Base-by-base conservation (phyloP, 1,284 basidiomycete genomes). In the Irpex sp. region DNA sequence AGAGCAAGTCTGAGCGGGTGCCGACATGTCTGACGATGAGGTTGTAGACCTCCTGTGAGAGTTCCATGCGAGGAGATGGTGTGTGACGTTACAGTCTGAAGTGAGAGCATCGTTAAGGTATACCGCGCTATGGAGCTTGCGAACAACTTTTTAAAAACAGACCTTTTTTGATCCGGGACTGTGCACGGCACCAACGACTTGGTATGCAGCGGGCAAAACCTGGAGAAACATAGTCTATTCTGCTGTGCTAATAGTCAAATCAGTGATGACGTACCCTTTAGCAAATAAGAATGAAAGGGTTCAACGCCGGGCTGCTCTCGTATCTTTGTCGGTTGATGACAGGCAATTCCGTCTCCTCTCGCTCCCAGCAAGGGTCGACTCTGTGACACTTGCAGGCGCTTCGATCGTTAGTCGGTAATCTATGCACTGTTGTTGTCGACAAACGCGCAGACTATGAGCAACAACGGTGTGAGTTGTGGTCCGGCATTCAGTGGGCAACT, bases 1-100 rank as follows among this genome's bases (percentile, higher is more conserved):
- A 68, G 64, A 79, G 81, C 57, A 89, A 77, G 70, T 88, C 86
- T 63, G 76, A 70, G 59, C 80, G 82, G 67, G 72, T 81, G 59
- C 74, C 76, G 65, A 85, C 79, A 73, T 82, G 71, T 68, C 78
- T 79, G 56, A 82, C 81, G 69, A 89, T 82, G 67, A 79, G 79
- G 72, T 78, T 79, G 76, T 82, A 85, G 59, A 79, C 79, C 76
- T 87, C 85, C 70, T 79, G 74, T 65, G 85, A 82, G 65, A 85
- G 71, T 70, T 82, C 82, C 86, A 87, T 88, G 62, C 55, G 62
- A 54, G 38, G 37, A 34, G 44, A 31, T 38, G 54, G 40, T 60
- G 61, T 62, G 37, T 9, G 11, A 37, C 47, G 21, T 61, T 31
- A 49, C n/a, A 21, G 13, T 11, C 34, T 52, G 31, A 8, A 55